These are phyloP conservation scores for Alternaria novae-zelandiae DNA, from an alignment of 2,329 filamentous ascomycete genomes.

Conservation along the genomic window DNA sequence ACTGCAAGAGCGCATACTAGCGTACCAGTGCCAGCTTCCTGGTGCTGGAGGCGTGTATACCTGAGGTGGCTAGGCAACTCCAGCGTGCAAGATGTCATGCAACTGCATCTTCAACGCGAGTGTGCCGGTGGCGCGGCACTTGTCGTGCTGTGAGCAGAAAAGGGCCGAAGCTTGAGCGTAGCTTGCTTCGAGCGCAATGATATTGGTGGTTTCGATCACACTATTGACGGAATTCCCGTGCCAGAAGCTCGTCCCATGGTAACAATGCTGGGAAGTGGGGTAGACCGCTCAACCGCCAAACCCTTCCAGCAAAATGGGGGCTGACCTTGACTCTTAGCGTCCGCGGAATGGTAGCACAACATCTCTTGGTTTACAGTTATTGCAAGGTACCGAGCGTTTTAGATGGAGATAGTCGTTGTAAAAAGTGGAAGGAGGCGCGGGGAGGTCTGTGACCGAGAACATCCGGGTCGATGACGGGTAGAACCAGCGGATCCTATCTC, in stretches of 20 bases:
- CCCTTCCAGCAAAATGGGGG: slow-evolving; percentile 13
- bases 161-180: neutral
- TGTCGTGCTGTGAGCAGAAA: slow-evolving; percentile 3
- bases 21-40: slow-evolving; percentile 16
- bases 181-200: neutral
- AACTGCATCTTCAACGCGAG: neutral
- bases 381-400: neutral
- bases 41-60: neutral
- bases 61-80: neutral
- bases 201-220: slow-evolving; percentile 6
- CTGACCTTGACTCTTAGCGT: slow-evolving; percentile 6
- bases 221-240: slow-evolving; percentile 24
- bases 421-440: slow-evolving; percentile 10
- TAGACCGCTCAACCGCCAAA: slow-evolving; percentile 12
- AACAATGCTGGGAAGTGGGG: slow-evolving; percentile 25
- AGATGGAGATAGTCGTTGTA: neutral
- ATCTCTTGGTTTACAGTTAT: neutral
- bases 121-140: neutral
- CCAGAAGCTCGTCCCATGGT: slow-evolving; percentile 27
- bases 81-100: neutral
- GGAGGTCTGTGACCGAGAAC: slow-evolving; percentile 4
- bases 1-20: slow-evolving; percentile 21
- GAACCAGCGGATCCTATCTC: neutral
- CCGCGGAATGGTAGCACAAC: slow-evolving; percentile 6
- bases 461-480: slow-evolving; percentile 9